A percentile compares a stretch with the other conserved stretches of the same genome.
Conservation (phyloP, 306 rosid genomes). For the Urtica urens region DNA sequence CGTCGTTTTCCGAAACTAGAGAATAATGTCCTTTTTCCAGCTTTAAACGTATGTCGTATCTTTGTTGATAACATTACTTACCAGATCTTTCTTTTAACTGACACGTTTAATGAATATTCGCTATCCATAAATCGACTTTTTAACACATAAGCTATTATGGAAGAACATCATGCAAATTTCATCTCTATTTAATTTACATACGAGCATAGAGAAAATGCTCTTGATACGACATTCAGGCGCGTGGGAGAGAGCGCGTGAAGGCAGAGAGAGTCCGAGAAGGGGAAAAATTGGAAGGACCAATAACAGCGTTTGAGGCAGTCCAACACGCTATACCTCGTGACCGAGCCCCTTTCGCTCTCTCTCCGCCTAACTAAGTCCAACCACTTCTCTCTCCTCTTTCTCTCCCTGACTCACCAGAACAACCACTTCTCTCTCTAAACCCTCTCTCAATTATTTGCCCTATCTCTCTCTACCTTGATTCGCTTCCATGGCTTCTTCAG, state of each 20-base stretch:
- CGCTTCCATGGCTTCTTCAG: slow-evolving; percentile 38
- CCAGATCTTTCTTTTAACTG: no score
- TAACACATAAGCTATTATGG: no score
- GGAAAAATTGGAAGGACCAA: slow-evolving; percentile 4
- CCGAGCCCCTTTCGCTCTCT: slow-evolving; percentile 8
- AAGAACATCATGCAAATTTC: no score
- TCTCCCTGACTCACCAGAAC: neutral
- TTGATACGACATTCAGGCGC: neutral
- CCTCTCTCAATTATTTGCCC: neutral
- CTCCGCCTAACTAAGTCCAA: slow-evolving; percentile 2
- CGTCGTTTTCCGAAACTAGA: no score
- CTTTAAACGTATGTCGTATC: no score
- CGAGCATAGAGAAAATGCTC: neutral
- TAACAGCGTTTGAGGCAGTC: slow-evolving; percentile 10
- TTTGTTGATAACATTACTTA: no score
- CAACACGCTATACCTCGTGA: slow-evolving; percentile 18
- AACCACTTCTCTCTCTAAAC: neutral
- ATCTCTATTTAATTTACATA: no score
- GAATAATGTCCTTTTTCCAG: no score
- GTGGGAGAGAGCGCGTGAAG: neutral
- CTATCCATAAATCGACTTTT: no score
- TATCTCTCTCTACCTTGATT: neutral
- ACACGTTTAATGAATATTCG: no score
- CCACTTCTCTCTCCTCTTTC: neutral
- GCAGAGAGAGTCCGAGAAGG: neutral